Conservation (phyloP, 2,329 filamentous ascomycete species). For the Ophiostoma tasmaniense region DNA sequence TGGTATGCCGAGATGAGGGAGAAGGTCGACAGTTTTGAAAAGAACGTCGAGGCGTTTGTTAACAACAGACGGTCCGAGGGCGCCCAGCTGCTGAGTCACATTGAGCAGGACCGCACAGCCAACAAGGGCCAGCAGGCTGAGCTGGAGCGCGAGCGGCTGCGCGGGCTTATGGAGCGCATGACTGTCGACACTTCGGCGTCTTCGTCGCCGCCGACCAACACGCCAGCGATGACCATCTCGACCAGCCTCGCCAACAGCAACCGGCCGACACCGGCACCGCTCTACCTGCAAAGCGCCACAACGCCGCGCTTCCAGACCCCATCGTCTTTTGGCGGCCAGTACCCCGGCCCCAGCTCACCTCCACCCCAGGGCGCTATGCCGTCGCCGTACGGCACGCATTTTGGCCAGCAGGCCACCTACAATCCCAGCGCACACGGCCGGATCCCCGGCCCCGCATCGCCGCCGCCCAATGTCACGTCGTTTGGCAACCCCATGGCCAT, state of each 20-base stretch:
- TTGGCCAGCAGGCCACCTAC: constrained; percentile 41
- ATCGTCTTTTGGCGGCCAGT: constrained; percentile 48
- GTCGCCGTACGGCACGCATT: constrained; percentile 29
- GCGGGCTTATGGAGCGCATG: constrained; percentile 90
- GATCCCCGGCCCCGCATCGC: constrained; percentile 44
- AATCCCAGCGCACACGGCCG: constrained; percentile 53
- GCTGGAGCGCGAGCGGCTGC: constrained; percentile 74
- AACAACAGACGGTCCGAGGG: constrained; percentile 90
- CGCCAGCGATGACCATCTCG: constrained; percentile 6
- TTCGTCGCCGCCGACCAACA: constrained; percentile 22
- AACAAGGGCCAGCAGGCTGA: constrained; percentile 59
- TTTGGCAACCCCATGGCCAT: constrained; percentile 28
- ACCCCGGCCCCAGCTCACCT: constrained; percentile 49
- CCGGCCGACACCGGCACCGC: constrained; percentile 29
- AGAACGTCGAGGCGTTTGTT: constrained; percentile 96
- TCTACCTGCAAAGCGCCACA: constrained; percentile 29
- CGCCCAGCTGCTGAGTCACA: constrained; percentile 77
- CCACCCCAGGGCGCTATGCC: constrained; percentile 38
- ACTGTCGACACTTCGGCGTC: constrained; percentile 61
- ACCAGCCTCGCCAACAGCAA: constrained; percentile 17
- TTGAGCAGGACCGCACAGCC: constrained; percentile 67
- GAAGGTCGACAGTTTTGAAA: constrained; percentile 80
- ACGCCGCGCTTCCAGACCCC: constrained; percentile 42
- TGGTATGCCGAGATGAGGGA: constrained; percentile 97
- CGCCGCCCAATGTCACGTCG: constrained; percentile 33